Conservation (phyloP, 768 basidiomycete genomes). For the Leccinellum albellum region DNA sequence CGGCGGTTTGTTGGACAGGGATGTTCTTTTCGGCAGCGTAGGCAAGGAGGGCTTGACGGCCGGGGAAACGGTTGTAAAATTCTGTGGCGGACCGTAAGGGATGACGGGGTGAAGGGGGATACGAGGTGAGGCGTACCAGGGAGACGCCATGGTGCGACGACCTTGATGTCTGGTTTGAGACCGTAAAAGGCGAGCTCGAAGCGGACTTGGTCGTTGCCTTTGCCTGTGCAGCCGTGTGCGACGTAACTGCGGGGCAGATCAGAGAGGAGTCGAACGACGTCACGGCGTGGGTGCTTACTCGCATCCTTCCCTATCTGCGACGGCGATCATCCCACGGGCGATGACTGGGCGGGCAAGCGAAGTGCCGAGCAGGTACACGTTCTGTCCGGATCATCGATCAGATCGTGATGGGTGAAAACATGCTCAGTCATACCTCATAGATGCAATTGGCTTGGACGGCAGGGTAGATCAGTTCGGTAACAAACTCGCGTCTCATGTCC, state of each 20-base stretch:
- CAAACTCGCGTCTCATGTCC: slow-evolving; percentile 94
- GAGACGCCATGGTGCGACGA: not conserved
- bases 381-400: slow-evolving; percentile 39
- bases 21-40: slow-evolving; percentile 87
- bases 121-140: not conserved
- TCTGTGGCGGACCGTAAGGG: slow-evolving; percentile 39
- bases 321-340: slow-evolving; percentile 96
- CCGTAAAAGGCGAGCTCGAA: not conserved
- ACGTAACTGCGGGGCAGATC: slow-evolving; percentile 62
- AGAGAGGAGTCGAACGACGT: not conserved
- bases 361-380: slow-evolving; percentile 95
- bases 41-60: slow-evolving; percentile 86
- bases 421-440: slow-evolving; percentile 68
- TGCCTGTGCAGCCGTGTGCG: slow-evolving; percentile 85
- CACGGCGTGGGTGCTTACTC: slow-evolving; percentile 55
- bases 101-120: not conserved
- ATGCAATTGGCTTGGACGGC: slow-evolving; percentile 98
- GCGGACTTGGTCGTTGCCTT: not conserved
- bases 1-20: slow-evolving; percentile 89
- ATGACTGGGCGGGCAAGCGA: slow-evolving; percentile 98
- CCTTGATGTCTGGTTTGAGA: not conserved
- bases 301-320: slow-evolving; percentile 89
- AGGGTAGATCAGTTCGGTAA: slow-evolving; percentile 95
- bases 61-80: slow-evolving; percentile 97
- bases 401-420: not conserved